These are phyloP conservation scores for Metarhizium humberi DNA, from an alignment of 2,329 filamentous ascomycete species.

Conservation along the genomic window DNA sequence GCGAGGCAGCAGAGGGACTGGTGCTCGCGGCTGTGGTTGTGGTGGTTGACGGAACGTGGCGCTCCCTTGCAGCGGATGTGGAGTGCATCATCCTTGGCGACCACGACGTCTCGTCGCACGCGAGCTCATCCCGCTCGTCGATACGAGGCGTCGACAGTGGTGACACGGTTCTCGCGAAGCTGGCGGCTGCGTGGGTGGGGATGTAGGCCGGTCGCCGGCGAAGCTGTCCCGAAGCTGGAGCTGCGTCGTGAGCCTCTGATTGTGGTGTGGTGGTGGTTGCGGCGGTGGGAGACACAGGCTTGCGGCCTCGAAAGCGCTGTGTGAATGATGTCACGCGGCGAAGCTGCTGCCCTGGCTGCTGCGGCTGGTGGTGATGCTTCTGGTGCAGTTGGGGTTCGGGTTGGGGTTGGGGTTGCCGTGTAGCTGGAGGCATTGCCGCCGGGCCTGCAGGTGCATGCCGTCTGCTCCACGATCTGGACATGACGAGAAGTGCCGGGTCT, in stretches of 20 bases:
- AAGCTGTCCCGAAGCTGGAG: background rate
- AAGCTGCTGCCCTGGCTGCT: background rate
- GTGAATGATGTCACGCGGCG: conserved; percentile 6
- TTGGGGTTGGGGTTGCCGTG: background rate
- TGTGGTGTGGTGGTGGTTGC: background rate
- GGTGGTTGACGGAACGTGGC: background rate
- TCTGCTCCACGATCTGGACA: conserved; percentile 1
- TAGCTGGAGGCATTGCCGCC: background rate
- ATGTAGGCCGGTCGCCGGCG: conserved; percentile 11
- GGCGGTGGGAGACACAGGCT: background rate
- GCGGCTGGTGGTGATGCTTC: too few relatives aligned
- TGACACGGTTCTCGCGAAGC: conserved; percentile 14
- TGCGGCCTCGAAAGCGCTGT: conserved; percentile 2
- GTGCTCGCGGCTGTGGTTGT: background rate
- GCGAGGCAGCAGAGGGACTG: too few relatives aligned
- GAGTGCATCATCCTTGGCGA: background rate
- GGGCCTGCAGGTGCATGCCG: background rate
- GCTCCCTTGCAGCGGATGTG: background rate
- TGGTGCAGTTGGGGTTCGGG: background rate
- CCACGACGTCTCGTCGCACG: background rate
- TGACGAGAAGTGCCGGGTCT: background rate
- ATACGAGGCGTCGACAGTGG: conserved; percentile 10
- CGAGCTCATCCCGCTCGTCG: conserved; percentile 7
- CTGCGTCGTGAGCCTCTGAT: background rate
- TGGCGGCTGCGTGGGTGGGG: conserved; percentile 20